These are phyloP conservation scores for Millerago galiae DNA, from an alignment of 805 yeast species.

Conservation along the genomic window DNA sequence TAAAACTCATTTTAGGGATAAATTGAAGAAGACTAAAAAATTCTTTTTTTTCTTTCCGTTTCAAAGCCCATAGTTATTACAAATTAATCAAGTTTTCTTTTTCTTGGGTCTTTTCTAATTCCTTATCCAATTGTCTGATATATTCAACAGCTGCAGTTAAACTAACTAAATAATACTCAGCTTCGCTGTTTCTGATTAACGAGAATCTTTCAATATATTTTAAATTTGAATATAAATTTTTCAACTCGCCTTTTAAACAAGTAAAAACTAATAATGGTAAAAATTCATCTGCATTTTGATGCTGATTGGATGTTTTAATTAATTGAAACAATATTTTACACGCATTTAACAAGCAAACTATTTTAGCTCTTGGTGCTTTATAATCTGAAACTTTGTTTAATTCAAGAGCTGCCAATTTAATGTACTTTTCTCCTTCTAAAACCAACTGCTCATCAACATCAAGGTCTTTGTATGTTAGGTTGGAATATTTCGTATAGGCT, in stretches of 20 bases:
- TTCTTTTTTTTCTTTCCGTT: neutral
- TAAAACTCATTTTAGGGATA: slow-evolving; percentile 24
- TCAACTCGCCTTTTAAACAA: slow-evolving; percentile 61
- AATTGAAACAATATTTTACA: slow-evolving; percentile 90
- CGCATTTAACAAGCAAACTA: slow-evolving; percentile 83
- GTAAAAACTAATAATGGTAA: slow-evolving; percentile 84
- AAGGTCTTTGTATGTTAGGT: slow-evolving; percentile 61
- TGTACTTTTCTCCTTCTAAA: slow-evolving; percentile 45
- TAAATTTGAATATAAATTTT: slow-evolving; percentile 66
- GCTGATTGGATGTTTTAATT: slow-evolving; percentile 55
- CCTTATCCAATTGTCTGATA: slow-evolving; percentile 45
- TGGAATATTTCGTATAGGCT: slow-evolving; percentile 56
- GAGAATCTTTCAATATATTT: slow-evolving; percentile 83
- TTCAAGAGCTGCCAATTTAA: slow-evolving; percentile 65
- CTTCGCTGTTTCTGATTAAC: slow-evolving; percentile 74
- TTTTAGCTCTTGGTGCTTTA: slow-evolving; percentile 91
- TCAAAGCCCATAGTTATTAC: neutral
- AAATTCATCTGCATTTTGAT: slow-evolving; percentile 88
- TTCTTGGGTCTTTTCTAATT: neutral
- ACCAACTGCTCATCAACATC: slow-evolving; percentile 59
- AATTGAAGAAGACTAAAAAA: neutral
- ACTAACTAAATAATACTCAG: slow-evolving; percentile 87
- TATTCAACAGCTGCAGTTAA: slow-evolving; percentile 83
- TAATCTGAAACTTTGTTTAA: slow-evolving; percentile 71
- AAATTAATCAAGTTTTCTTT: neutral